Evolutionary conservation across 306 rosid species (phyloP), one percentile per base, ranked within the genome.

Genomic region (Ormosia semicastrata): DNA sequence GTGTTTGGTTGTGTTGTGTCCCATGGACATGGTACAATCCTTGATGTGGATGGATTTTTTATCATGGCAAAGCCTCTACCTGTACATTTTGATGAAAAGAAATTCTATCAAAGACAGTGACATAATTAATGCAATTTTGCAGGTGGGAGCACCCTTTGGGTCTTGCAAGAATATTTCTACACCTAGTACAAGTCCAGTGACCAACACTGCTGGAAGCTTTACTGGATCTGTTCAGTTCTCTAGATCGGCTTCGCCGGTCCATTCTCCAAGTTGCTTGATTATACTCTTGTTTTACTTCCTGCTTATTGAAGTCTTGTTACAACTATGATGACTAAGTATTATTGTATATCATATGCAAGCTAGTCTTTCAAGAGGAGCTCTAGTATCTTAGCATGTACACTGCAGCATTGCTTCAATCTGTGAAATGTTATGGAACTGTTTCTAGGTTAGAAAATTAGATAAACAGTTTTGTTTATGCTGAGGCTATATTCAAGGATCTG

Each of bases 161-260:
- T 80, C 94, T 40, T 93, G 99, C 90, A 95, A 95, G 91, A 95
- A 90, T 81, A 74, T 91, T 80, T 72, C 97, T 62, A 86, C 63
- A 67, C 92, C 98, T 5, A 76, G 78, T 75, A 70, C 89, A 67
- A 89, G 85, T 79, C 91, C 97, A 50, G 39, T 24, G 77, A 86
- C 86, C 83, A 88, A 72, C 80, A 84, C 83, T 50, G 79, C 86
- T 9, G 99, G 96, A 85, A 85, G 97, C 89, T 88, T 93, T 88
- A 89, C 94, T 40, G 99, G 97, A 57, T 89, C 98, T 71, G 97
- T 95, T 85, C 99, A 95, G 87, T 95, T 95, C 82, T 81, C 94
- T 24, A 86, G 34, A 24, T 89, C 99, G 54, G 90, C 90, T 71
- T 86, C 92, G 1, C 65, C 83, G 9, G 76, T 83, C 53, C 75